Evolutionary conservation across 2,329 filamentous ascomycete genomes (phyloP), one percentile per base, ranked within the genome.

Genomic region (Biscogniauxia mediterranea): DNA sequence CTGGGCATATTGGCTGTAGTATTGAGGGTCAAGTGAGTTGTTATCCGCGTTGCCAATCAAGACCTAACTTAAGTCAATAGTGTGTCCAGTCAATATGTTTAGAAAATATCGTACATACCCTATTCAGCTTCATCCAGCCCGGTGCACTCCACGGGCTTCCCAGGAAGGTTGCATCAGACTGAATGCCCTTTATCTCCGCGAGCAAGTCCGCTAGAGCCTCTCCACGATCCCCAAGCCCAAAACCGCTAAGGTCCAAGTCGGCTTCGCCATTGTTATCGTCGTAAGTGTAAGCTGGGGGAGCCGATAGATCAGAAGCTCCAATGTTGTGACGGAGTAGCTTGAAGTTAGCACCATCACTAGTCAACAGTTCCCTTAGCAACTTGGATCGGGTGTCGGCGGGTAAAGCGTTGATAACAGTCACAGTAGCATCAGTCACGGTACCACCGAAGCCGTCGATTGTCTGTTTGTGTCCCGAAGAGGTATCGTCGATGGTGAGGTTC

Each of bases 101-200:
- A 20, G 57, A 17, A 3, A 32, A 57, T 26, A 8, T 20, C 59
- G 61, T 57, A 71, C 59, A 61, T 57, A 71, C 69, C 7, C 70
- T 61, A 61, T 79, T 74, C 25, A 74, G 65, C 67, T 79, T 74
- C 78, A 79, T 79, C 77, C 77, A 79, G 0, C 72, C 77, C 1
- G 78, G 77, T 0, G 78, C 73, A 20, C 73, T 71, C 77, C 77
- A 79, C 1, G 76, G 69, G 7, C 74, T 74, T 1, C 77, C 77
- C 9, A 79, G 57, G 52, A 79, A 70, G 11, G 73, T 76, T 52
- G 77, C 56, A n/a, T 68, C 65, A 11, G 76, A 67, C 54, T 77
- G 73, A 17, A 78, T 65, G 11, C 59, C 52, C 55, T 73, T 70
- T 70, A 79, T 76, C 32, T 74, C 67, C 2, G 72, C 70, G 54